Conservation (phyloP, 2,329 filamentous ascomycete genomes). For the Dendryphion nanum region DNA sequence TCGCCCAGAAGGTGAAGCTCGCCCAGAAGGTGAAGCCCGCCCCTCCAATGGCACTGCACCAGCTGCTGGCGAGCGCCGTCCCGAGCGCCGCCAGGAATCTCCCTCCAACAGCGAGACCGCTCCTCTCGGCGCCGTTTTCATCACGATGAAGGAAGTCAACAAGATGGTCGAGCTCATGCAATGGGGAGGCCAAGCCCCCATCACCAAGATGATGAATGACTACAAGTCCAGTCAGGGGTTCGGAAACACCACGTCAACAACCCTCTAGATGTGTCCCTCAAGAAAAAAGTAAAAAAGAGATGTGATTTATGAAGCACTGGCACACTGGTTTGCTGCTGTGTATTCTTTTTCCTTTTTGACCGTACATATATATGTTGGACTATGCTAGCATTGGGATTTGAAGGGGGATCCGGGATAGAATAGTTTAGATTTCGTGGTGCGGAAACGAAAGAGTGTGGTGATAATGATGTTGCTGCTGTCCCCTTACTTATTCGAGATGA, state of each 20-base stretch:
- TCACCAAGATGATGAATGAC: constrained; percentile 36
- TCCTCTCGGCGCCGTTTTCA: constrained; percentile 25
- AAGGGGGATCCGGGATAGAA: no score
- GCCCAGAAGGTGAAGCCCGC: constrained; percentile 2
- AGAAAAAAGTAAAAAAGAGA: no score
- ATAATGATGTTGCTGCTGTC: no score
- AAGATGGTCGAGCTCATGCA: constrained; percentile 24
- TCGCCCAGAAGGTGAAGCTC: background rate
- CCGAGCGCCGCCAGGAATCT: constrained; percentile 21
- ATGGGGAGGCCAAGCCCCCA: constrained; percentile 30
- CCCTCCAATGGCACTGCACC: constrained; percentile 10
- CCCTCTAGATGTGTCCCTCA: no score
- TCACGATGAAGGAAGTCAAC: constrained; percentile 36
- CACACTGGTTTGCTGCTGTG: no score
- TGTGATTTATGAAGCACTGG: no score
- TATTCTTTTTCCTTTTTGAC: no score
- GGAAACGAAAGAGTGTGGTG: no score
- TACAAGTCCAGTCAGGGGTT: constrained; percentile 10
- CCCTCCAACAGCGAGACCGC: constrained; percentile 10
- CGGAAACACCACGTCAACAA: background rate
- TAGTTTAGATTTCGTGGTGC: no score
- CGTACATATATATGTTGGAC: no score
- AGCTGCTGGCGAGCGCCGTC: constrained; percentile 1
- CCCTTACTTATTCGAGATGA: no score
- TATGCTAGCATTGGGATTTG: no score